Percentiles rank a stretch among this genome's conserved stretches.
Evolutionary conservation across 2,329 filamentous ascomycete species (phyloP).

Genomic region (Sclerotinia sclerotiorum): DNA sequence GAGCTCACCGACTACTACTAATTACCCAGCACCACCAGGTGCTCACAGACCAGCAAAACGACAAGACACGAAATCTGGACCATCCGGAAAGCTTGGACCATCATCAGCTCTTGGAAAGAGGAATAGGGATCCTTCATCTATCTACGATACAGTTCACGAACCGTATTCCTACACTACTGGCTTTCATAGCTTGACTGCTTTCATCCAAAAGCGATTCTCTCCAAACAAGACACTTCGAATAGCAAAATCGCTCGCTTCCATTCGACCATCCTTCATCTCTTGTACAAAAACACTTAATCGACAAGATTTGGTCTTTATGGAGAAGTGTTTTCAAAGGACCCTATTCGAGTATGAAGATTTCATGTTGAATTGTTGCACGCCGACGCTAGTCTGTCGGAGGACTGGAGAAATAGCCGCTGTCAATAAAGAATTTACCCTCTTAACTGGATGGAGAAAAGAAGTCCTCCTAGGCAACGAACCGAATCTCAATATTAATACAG

Average conservation of each 20-base stretch:
- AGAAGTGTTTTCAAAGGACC: conserved; percentile 92
- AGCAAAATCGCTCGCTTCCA: conserved; percentile 82
- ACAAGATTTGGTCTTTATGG: conserved; percentile 94
- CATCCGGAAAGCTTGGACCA: conserved; percentile 36
- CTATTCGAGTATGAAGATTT: conserved; percentile 93
- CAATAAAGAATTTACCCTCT: conserved; percentile 93
- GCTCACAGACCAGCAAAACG: conserved; percentile 35
- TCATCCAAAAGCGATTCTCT: conserved; percentile 76
- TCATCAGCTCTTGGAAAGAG: conserved; percentile 48
- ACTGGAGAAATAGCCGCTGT: conserved; percentile 94
- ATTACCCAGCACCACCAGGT: conserved; percentile 29
- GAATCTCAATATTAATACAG: conserved; percentile 79
- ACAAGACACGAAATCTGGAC: conserved; percentile 33
- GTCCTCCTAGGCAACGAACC: conserved; percentile 83
- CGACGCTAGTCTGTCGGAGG: conserved; percentile 85
- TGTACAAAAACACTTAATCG: conserved; percentile 85
- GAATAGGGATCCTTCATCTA: conserved; percentile 71
- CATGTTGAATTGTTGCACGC: conserved; percentile 82
- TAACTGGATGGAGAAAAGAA: conserved; percentile 92
- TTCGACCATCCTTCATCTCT: conserved; percentile 89
- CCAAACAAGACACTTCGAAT: conserved; percentile 77
- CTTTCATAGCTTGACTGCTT: conserved; percentile 83
- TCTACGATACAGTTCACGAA: conserved; percentile 86
- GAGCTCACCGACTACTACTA: conserved; percentile 50
- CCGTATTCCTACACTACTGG: conserved; percentile 89